Evolutionary conservation across 345 rosid genomes (phyloP).

Genomic region (Abelmoschus esculentus): DNA sequence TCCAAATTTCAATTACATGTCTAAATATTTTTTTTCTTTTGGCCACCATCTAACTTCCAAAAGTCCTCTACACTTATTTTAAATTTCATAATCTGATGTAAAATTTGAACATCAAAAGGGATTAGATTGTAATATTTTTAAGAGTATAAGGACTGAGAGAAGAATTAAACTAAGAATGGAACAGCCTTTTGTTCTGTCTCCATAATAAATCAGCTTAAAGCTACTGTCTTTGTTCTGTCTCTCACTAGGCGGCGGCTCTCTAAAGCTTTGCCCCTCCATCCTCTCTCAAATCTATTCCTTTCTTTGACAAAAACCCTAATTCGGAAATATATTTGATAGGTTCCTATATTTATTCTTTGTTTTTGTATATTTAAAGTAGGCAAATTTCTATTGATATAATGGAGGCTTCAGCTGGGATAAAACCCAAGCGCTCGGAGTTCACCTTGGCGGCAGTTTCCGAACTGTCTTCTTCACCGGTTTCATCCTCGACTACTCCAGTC

Average conservation of each 20-base stretch:
- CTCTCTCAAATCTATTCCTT: background rate
- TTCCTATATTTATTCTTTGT: too few relatives aligned
- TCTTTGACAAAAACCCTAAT: constrained; percentile 27
- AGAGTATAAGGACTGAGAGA: too few relatives aligned
- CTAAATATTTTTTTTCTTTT: too few relatives aligned
- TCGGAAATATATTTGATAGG: too few relatives aligned
- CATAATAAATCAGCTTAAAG: background rate
- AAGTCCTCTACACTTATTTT: too few relatives aligned
- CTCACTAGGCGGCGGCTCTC: constrained; percentile 17
- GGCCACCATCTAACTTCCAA: too few relatives aligned
- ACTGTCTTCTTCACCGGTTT: constrained; percentile 33
- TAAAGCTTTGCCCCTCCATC: background rate
- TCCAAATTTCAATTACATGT: too few relatives aligned
- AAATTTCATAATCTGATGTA: too few relatives aligned
- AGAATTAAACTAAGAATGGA: too few relatives aligned
- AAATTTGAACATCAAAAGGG: too few relatives aligned
- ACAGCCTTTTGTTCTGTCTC: background rate
- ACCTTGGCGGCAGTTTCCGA: constrained; percentile 46
- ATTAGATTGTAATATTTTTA: too few relatives aligned
- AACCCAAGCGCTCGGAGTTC: constrained; percentile 36
- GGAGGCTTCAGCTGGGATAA: constrained; percentile 32
- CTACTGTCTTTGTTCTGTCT: background rate
- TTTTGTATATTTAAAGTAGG: too few relatives aligned
- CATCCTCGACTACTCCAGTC: constrained; percentile 32
- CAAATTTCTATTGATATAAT: constrained; percentile 2